Evolutionary conservation across 2,329 filamentous ascomycete species (phyloP), one percentile per base, ranked within the genome.

Genomic region (Trichophyton simii): DNA sequence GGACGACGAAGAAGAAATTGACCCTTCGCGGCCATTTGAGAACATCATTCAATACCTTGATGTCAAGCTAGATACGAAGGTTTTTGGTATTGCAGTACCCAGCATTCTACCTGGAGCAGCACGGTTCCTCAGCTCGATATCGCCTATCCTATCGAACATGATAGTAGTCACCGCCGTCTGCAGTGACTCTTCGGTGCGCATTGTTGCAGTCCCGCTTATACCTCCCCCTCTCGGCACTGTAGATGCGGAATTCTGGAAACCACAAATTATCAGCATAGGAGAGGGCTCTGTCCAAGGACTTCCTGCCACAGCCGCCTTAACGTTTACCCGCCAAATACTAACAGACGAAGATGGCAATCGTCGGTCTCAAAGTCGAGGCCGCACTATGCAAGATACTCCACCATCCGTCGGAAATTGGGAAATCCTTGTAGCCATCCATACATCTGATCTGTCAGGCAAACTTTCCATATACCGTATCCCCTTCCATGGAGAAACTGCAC

Each of bases 1-100:
- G 63, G 78, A 82, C 46, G 81, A 84, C 67, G 78, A 81, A 68
- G 79, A 81, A 44, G 83, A 85, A 68, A 71, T 81, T n/a, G 82
- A 85, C 64, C 76, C 80, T 25, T 77, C 79, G 18, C 75, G 78
- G 61, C 81, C 82, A 31, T 84, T 80, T 62, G 76, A 79, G 55
- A 73, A 75, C 22, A 75, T 85, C 60, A 69, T 83, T 38, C 79
- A 82, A 64, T 76, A 80, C 42, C 68, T 85, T 58, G 79, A 83
- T 64, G 76, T 86, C 42, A 73, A 77, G 9, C 73, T 85, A 44
- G 80, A 78, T 61, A 77, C 76, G 54, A 77, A 77, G 48, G 81
- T 83, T 25, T 73, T 82, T 9, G 76, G 79, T 62, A 68, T 86
- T 57, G 78, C 82, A 4, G 70, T 76, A 38, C 76, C 76, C 61